These are phyloP conservation scores for Solanum hybrid DNA, from an alignment of 305 asterid genomes.

Conservation along the genomic window DNA sequence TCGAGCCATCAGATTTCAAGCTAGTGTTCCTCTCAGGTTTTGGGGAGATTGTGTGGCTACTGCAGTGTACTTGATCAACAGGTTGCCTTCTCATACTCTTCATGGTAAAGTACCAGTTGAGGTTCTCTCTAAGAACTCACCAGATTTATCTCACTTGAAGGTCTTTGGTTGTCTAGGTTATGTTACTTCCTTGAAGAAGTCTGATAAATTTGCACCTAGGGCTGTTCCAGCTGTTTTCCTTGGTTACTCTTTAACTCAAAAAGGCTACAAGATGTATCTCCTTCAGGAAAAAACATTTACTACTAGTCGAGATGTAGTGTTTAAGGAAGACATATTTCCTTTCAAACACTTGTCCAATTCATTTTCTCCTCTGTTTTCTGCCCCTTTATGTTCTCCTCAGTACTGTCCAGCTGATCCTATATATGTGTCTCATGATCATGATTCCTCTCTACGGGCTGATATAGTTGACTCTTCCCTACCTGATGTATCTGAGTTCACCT, in stretches of 20 bases:
- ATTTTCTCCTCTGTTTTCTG: too few species aligned
- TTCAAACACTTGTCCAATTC: neutral
- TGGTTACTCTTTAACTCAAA: neutral
- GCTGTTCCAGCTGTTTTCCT: neutral
- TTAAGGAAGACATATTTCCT: neutral
- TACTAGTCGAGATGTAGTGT: neutral
- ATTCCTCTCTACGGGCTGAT: neutral
- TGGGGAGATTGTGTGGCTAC: too few species aligned
- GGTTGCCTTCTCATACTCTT: too few species aligned
- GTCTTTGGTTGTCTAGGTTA: neutral
- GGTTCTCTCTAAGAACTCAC: too few species aligned
- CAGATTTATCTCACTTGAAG: too few species aligned
- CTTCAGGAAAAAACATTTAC: neutral
- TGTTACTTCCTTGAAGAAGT: too few species aligned
- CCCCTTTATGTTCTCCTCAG: accelerated
- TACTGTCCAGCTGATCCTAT: neutral
- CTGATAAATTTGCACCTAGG: neutral
- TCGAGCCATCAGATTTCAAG: too few species aligned
- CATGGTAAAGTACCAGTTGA: too few species aligned
- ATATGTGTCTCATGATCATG: neutral
- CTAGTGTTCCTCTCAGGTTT: too few species aligned
- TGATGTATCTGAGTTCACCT: neutral
- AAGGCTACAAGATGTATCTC: too few species aligned
- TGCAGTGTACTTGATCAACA: too few species aligned
- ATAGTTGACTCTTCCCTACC: too few species aligned